A percentile compares a stretch with the other conserved stretches of the same genome.
These are phyloP conservation scores for Excoecaria agallocha DNA, from an alignment of 345 rosid genomes.

Conservation along the genomic window DNA sequence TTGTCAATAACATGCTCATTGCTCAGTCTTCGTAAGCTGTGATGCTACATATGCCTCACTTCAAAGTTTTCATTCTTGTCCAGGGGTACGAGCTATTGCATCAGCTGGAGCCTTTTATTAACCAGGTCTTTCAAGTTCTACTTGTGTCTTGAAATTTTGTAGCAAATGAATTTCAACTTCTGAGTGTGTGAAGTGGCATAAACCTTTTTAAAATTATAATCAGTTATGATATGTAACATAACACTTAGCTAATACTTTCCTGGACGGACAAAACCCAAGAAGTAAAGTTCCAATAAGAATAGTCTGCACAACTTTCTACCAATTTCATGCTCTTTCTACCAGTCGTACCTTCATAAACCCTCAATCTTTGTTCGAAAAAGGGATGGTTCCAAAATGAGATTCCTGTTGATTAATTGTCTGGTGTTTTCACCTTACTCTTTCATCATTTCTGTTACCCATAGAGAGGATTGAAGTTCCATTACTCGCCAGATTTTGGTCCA, in stretches of 20 bases:
- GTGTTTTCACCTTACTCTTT: not conserved
- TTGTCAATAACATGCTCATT: slow-evolving; percentile 13
- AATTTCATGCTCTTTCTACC: not conserved
- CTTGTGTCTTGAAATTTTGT: slow-evolving; percentile 7
- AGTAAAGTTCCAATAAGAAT: not conserved
- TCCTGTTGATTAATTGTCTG: not conserved
- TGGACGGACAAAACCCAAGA: not conserved
- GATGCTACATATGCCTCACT: not conserved
- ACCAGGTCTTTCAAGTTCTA: slow-evolving; percentile 46
- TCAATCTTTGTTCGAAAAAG: not conserved
- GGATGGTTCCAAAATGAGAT: not conserved
- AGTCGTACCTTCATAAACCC: not conserved
- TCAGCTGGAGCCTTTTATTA: slow-evolving; percentile 76
- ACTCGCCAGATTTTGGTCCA: not conserved
- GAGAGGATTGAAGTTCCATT: not conserved
- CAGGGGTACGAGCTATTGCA: slow-evolving; percentile 79
- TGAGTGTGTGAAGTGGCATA: not conserved
- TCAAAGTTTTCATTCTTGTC: slow-evolving; percentile 13
- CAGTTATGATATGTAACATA: not conserved
- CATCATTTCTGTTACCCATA: not conserved
- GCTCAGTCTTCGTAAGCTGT: not conserved
- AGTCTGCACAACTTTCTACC: not conserved
- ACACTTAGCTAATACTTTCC: not conserved
- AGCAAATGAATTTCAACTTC: not conserved
- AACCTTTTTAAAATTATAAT: not conserved